A percentile compares a stretch with the other conserved stretches of the same genome.
Evolutionary conservation across 2,329 filamentous ascomycete genomes (phyloP).

Genomic region (Sporothrix pseudoabietina): DNA sequence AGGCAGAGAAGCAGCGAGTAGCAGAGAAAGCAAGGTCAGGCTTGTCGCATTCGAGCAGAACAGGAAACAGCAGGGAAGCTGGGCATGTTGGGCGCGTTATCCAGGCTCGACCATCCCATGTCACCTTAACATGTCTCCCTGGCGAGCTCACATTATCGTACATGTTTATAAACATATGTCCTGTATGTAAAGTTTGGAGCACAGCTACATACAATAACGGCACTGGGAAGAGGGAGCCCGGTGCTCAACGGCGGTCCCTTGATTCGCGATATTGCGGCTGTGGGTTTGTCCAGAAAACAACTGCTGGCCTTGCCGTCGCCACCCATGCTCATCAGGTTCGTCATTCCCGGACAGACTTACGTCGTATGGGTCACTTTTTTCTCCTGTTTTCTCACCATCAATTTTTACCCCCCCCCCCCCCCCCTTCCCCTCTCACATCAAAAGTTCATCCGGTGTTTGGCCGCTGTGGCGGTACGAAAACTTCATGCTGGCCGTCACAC

Average conservation of each 20-base stretch:
- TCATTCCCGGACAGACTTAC: neutral
- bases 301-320: constrained; percentile 12
- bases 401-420: neutral
- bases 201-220: neutral
- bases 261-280: constrained; percentile 30
- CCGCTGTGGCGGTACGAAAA: constrained; percentile 20
- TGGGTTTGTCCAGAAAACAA: constrained; percentile 12
- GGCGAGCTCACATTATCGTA: neutral
- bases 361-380: too few species aligned
- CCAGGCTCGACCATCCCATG: neutral
- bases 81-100: neutral
- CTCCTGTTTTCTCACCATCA: neutral
- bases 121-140: neutral
- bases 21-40: neutral
- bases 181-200: neutral
- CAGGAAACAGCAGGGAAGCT: constrained; percentile 19
- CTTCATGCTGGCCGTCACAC: constrained; percentile 17
- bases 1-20: neutral
- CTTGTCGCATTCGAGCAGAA: constrained; percentile 7
- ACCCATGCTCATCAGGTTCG: neutral
- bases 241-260: constrained; percentile 10
- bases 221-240: neutral
- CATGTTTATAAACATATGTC: neutral
- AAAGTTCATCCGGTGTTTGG: constrained; percentile 26
- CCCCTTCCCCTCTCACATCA: neutral